phyloP scores from a whole-genome alignment of 106 monocot genomes.

The Allium cepa region DNA sequence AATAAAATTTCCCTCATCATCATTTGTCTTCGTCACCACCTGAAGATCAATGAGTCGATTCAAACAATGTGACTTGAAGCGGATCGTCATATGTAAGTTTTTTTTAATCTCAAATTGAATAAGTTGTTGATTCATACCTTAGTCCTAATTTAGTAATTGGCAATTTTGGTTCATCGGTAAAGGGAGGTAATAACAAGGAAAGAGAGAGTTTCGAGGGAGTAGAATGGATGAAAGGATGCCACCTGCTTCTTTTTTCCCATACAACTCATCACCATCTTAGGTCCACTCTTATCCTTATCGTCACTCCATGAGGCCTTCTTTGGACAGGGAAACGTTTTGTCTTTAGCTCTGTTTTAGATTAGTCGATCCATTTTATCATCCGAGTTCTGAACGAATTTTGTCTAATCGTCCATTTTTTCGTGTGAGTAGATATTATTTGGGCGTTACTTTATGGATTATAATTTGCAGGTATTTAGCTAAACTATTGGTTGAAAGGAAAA shows the following conservation, averaged over 20 bases:
- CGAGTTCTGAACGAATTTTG: constrained; percentile 3
- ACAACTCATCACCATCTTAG: background rate
- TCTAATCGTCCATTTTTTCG: background rate
- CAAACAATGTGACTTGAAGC: too few relatives aligned
- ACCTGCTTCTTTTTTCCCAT: constrained; percentile 6
- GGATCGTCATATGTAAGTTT: too few relatives aligned
- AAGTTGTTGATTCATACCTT: too few relatives aligned
- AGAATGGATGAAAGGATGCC: constrained; percentile 13
- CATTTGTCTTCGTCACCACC: too few relatives aligned
- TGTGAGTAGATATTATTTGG: background rate
- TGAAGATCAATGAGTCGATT: too few relatives aligned
- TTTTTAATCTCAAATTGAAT: too few relatives aligned
- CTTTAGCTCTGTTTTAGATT: background rate
- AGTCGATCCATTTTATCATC: too few relatives aligned
- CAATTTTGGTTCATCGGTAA: too few relatives aligned
- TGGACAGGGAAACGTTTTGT: constrained; percentile 1
- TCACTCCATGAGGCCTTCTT: constrained; percentile 6
- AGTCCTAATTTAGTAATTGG: too few relatives aligned
- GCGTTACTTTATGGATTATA: background rate
- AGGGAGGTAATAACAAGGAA: too few relatives aligned
- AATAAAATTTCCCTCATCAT: too few relatives aligned
- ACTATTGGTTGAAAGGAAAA: constrained; percentile 62
- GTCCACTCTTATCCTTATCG: background rate
- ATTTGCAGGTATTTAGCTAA: constrained; percentile 58
- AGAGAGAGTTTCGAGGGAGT: background rate